A percentile compares a stretch with the other conserved stretches of the same genome.
phyloP scores from a whole-genome alignment of 1,284 basidiomycete species.

The Retiboletus flavoniger region DNA sequence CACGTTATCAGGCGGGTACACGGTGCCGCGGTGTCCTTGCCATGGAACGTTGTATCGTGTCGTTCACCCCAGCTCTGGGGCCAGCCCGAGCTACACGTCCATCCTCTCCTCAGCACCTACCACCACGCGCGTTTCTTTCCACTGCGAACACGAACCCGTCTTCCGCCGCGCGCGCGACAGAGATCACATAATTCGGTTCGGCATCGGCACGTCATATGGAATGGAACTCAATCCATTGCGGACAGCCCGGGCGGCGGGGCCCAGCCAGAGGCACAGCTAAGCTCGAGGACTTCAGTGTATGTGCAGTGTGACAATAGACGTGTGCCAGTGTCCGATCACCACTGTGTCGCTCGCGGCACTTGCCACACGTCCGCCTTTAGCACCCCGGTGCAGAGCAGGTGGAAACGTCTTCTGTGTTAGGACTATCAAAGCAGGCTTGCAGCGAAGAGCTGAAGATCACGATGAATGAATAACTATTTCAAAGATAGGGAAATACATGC shows the following conservation, averaged over 20 bases:
- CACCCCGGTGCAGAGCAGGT: slow-evolving; percentile 29
- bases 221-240: slow-evolving; percentile 42
- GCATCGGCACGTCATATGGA: slow-evolving; percentile 48
- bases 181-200: slow-evolving; percentile 46
- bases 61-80: slow-evolving; percentile 10
- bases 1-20: no score
- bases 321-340: slow-evolving; percentile 18
- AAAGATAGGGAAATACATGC: no score
- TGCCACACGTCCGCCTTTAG: slow-evolving; percentile 32
- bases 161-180: slow-evolving; percentile 41
- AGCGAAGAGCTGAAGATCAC: no score
- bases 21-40: no score
- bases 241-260: slow-evolving; percentile 43
- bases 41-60: neutral
- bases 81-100: slow-evolving; percentile 19
- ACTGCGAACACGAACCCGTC: slow-evolving; percentile 40
- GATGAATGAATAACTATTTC: no score
- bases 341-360: slow-evolving; percentile 33
- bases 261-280: slow-evolving; percentile 38
- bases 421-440: no score
- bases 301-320: slow-evolving; percentile 30
- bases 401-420: slow-evolving; percentile 16
- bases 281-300: slow-evolving; percentile 32
- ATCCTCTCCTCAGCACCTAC: slow-evolving; percentile 35
- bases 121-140: slow-evolving; percentile 39